Evolutionary conservation across 495 filamentous ascomycete species (phyloP).

Genomic region (Aspergillus ellipticus): DNA sequence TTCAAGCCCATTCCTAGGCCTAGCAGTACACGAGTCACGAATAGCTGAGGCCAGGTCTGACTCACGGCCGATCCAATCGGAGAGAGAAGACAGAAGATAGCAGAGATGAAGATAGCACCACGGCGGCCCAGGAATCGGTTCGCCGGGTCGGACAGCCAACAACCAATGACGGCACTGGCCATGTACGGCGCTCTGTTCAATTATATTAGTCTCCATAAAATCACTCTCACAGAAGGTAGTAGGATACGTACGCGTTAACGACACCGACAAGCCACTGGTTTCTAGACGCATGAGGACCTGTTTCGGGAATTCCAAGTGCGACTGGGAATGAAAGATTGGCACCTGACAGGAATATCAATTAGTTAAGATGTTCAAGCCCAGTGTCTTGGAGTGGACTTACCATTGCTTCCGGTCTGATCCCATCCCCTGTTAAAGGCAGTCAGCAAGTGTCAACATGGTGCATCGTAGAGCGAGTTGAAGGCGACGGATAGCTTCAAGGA

Average conservation of each 20-base stretch:
- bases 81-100: slow-evolving; percentile 55
- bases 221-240: not conserved
- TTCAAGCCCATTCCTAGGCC: slow-evolving; percentile 68
- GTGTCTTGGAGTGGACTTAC: not conserved
- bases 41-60: slow-evolving; percentile 57
- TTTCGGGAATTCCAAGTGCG: slow-evolving; percentile 53
- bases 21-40: slow-evolving; percentile 54
- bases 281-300: slow-evolving; percentile 22
- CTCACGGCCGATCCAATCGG: slow-evolving; percentile 54
- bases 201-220: slow-evolving; percentile 18
- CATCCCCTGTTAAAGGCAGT: slow-evolving; percentile 40
- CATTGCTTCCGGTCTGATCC: slow-evolving; percentile 75
- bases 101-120: slow-evolving; percentile 58
- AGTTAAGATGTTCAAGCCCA: not conserved
- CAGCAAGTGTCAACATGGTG: not conserved
- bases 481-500: not conserved
- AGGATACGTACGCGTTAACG: slow-evolving; percentile 53
- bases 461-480: too few species aligned
- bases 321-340: slow-evolving; percentile 61
- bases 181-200: slow-evolving; percentile 32
- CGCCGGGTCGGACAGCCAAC: slow-evolving; percentile 57
- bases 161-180: slow-evolving; percentile 44
- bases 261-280: slow-evolving; percentile 62
- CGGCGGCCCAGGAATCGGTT: slow-evolving; percentile 56
- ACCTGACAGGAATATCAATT: slow-evolving; percentile 18